These are phyloP conservation scores for Suhomyces faveliae DNA, from an alignment of 805 yeast genomes.

Conservation along the genomic window DNA sequence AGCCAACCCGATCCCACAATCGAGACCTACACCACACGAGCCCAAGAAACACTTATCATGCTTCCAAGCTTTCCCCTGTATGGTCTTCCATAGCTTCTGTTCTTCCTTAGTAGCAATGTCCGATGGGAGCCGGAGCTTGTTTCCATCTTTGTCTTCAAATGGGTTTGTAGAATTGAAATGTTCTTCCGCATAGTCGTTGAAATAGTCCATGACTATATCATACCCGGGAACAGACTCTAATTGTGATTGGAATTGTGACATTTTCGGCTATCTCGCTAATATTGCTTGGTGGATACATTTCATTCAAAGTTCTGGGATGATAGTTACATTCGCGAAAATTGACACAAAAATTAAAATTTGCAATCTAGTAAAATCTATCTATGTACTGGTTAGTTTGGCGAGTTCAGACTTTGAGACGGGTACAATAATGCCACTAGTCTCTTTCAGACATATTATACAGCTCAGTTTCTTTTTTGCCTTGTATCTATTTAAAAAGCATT, in stretches of 20 bases:
- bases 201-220: conserved; percentile 51
- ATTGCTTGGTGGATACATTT: background rate
- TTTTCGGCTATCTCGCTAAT: background rate
- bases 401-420: conserved; percentile 44
- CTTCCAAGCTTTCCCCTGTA: conserved; percentile 81
- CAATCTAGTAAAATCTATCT: background rate
- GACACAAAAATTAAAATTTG: conserved; percentile 1
- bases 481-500: conserved; percentile 52
- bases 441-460: conserved; percentile 58
- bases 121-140: conserved; percentile 64
- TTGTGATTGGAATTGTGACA: conserved; percentile 17
- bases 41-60: conserved; percentile 85
- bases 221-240: conserved; percentile 53
- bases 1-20: conserved; percentile 75
- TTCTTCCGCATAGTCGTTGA: conserved; percentile 69
- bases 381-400: conserved; percentile 1
- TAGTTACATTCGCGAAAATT: background rate
- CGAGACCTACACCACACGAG: conserved; percentile 60
- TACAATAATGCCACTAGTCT: conserved; percentile 58
- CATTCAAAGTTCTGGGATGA: background rate
- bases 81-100: conserved; percentile 63
- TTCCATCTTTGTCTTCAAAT: conserved; percentile 57
- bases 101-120: conserved; percentile 51
- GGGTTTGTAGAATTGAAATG: conserved; percentile 66
- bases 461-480: conserved; percentile 36